A percentile compares a stretch with the other conserved stretches of the same genome.
phyloP scores from a whole-genome alignment of 2,329 filamentous ascomycete genomes.

The Colletotrichum sp. region DNA sequence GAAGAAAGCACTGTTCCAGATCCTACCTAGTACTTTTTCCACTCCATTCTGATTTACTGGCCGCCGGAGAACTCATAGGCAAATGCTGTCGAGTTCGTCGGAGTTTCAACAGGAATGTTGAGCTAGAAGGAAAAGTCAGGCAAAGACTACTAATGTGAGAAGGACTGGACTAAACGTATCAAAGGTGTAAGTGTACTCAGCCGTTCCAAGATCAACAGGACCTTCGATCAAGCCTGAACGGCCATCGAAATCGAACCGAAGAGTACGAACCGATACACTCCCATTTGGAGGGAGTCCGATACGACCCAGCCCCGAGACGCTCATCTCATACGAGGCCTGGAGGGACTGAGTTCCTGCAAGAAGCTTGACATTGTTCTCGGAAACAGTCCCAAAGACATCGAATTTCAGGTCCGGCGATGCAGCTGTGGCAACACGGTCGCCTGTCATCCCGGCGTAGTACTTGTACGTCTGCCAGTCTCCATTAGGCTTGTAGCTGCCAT shows the following conservation, averaged over 20 bases:
- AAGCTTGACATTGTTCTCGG: neutral
- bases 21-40: neutral
- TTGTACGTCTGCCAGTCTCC: neutral
- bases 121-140: neutral
- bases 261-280: neutral
- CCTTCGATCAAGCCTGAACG: neutral
- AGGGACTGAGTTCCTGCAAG: neutral
- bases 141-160: neutral
- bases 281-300: neutral
- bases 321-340: neutral
- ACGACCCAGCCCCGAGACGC: neutral
- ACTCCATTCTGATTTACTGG: neutral
- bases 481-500: neutral
- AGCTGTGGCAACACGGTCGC: neutral
- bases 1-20: neutral
- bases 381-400: neutral
- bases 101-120: neutral
- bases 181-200: neutral
- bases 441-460: neutral
- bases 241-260: neutral
- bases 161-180: neutral
- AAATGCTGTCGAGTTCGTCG: neutral
- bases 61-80: neutral
- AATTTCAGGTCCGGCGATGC: neutral
- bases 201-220: neutral